Conservation (phyloP, 371 early-diverging fungal genomes). For the Choanephora cucurbitarum region DNA sequence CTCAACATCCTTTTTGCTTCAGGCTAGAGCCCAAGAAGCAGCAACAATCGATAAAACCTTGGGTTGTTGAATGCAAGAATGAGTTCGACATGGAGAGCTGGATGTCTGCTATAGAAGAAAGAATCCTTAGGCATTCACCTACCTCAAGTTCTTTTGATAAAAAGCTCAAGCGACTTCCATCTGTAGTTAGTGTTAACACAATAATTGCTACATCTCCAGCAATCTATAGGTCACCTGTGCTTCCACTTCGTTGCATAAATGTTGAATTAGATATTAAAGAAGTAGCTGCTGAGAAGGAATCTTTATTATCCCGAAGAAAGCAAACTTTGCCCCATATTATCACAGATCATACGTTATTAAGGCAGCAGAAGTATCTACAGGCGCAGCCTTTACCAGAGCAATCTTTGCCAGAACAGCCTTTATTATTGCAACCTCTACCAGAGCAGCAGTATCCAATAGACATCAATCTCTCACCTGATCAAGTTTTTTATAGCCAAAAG, state of each 20-base stretch:
- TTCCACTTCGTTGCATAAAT: slow-evolving; percentile 27
- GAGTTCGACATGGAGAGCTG: slow-evolving; percentile 26
- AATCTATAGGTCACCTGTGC: slow-evolving; percentile 17
- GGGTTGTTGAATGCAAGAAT: slow-evolving; percentile 29
- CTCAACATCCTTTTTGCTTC: slow-evolving; percentile 20
- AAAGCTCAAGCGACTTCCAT: not conserved
- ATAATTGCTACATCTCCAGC: slow-evolving; percentile 3
- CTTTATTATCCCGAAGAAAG: slow-evolving; percentile 24
- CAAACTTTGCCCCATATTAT: slow-evolving; percentile 24
- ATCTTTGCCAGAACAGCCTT: too few relatives aligned
- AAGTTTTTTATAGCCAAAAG: not conserved
- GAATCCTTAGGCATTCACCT: slow-evolving; percentile 14
- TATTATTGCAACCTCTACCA: too few relatives aligned
- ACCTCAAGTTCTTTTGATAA: not conserved
- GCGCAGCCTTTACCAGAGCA: too few relatives aligned
- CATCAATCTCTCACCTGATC: not conserved
- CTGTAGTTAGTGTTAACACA: not conserved
- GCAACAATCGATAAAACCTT: slow-evolving; percentile 10
- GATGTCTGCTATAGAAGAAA: slow-evolving; percentile 22
- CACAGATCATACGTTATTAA: slow-evolving; percentile 3
- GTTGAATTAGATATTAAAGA: slow-evolving; percentile 1
- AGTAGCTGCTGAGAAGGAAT: not conserved
- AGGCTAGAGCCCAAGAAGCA: slow-evolving; percentile 14
- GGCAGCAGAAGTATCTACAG: too few relatives aligned
- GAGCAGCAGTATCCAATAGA: too few relatives aligned